A percentile compares a stretch with the other conserved stretches of the same genome.
These are phyloP conservation scores for Coemansia sp. DNA, from an alignment of 192 early-diverging fungal species.

Conservation along the genomic window DNA sequence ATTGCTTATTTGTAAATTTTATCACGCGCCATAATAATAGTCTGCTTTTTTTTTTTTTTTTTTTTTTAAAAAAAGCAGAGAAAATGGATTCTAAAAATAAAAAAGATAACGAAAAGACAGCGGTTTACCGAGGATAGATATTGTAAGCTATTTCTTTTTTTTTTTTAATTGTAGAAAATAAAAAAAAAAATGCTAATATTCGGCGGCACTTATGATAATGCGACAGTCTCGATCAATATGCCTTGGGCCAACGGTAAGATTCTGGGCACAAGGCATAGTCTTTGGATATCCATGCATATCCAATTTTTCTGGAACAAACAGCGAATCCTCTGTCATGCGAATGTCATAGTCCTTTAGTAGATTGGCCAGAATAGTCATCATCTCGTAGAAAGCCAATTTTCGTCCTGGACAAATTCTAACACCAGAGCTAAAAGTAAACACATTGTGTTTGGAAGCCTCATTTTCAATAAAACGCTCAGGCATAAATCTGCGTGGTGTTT, in stretches of 20 bases:
- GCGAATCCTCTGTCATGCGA: constrained; percentile 12
- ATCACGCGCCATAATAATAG: not conserved
- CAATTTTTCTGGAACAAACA: constrained; percentile 11
- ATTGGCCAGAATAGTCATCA: constrained; percentile 38
- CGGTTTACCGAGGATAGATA: not conserved
- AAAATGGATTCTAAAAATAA: not conserved
- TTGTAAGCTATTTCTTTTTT: not conserved
- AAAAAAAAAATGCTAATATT: not conserved
- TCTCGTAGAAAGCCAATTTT: constrained; percentile 42
- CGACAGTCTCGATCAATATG: constrained; percentile 37
- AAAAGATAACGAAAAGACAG: not conserved
- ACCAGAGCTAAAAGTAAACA: constrained; percentile 39
- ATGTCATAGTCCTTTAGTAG: constrained; percentile 44
- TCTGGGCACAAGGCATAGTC: constrained; percentile 23
- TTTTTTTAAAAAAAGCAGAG: no score
- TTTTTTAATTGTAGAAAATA: not conserved
- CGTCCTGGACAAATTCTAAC: constrained; percentile 39
- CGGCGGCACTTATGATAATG: constrained; percentile 14
- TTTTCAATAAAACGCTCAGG: constrained; percentile 46
- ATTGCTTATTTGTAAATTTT: not conserved
- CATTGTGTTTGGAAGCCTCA: constrained; percentile 19
- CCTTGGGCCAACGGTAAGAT: constrained; percentile 20
- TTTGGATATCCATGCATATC: constrained; percentile 20
- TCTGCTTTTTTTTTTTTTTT: not conserved
- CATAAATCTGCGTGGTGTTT: constrained; percentile 27